Percentiles rank a stretch among this genome's conserved stretches.
phyloP scores from a whole-genome alignment of 2,329 filamentous ascomycete genomes.

The Fusarium haematococcum region DNA sequence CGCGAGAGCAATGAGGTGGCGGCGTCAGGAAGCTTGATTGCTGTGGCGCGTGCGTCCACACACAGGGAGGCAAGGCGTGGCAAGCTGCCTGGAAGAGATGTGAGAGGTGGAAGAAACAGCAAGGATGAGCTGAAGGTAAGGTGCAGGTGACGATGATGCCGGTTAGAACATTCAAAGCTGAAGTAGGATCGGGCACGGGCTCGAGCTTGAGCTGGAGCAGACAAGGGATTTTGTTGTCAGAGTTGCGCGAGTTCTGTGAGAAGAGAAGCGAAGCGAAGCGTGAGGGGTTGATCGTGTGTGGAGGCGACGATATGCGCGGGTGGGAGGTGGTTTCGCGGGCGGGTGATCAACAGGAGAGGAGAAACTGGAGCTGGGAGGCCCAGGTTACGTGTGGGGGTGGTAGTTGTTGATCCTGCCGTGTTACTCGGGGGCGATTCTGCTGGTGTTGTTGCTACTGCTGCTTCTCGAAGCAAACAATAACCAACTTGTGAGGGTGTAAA shows the following conservation, averaged over 20 bases:
- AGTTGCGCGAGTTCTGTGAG: slow-evolving; percentile 30
- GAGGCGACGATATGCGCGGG: slow-evolving; percentile 35
- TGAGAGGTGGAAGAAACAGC: slow-evolving; percentile 3
- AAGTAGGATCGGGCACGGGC: slow-evolving; percentile 6
- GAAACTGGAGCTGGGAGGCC: slow-evolving; percentile 23
- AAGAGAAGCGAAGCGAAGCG: slow-evolving; percentile 4
- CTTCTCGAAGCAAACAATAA: slow-evolving; percentile 10
- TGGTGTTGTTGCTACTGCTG: slow-evolving; percentile 18
- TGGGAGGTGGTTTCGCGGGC: slow-evolving; percentile 19
- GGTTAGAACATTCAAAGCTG: slow-evolving; percentile 14
- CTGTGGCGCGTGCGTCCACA: slow-evolving; percentile 35
- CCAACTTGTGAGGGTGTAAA: slow-evolving; percentile 11
- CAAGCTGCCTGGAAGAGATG: slow-evolving; percentile 15
- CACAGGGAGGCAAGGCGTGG: slow-evolving; percentile 11
- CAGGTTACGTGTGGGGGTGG: slow-evolving; percentile 21
- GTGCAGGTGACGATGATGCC: neutral
- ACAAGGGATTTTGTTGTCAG: slow-evolving; percentile 11
- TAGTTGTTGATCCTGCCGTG: neutral
- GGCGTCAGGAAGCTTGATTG: slow-evolving; percentile 28
- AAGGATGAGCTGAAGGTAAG: neutral
- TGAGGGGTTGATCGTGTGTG: slow-evolving; percentile 38
- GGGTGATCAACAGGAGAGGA: slow-evolving; percentile 40
- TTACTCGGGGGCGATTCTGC: slow-evolving; percentile 7
- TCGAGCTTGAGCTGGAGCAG: slow-evolving; percentile 2
- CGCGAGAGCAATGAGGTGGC: slow-evolving; percentile 20